Evolutionary conservation across 306 rosid genomes (phyloP).

Genomic region (Quercus ilex): DNA sequence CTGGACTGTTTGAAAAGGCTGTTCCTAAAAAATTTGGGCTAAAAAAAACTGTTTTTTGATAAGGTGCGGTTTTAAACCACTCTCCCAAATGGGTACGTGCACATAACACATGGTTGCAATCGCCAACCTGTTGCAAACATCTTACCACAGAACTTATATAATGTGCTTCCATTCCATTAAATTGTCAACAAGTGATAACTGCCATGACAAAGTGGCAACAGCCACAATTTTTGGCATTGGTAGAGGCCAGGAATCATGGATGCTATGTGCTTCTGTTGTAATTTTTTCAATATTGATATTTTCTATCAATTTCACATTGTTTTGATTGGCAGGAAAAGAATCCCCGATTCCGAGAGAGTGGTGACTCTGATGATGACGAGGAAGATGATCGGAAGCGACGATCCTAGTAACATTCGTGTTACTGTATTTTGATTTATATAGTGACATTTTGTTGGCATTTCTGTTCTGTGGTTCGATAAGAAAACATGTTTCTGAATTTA

Average conservation of each 20-base stretch:
- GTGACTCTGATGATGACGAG: conserved; percentile 93
- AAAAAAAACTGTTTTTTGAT: too few relatives aligned
- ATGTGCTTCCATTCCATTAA: conserved; percentile 4
- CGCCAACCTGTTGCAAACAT: neutral
- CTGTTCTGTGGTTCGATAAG: neutral
- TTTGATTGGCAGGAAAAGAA: conserved; percentile 72
- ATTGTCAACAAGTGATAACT: neutral
- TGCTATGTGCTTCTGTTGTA: neutral
- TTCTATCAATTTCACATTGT: conserved; percentile 6
- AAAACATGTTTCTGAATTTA: neutral
- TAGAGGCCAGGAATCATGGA: neutral
- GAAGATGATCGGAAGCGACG: conserved; percentile 72
- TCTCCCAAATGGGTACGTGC: too few relatives aligned
- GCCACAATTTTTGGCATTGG: neutral
- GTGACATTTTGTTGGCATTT: conserved; percentile 1
- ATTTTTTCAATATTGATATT: neutral
- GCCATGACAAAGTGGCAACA: neutral
- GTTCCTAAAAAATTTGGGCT: too few relatives aligned
- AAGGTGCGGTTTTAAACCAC: too few relatives aligned
- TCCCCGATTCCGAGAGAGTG: conserved; percentile 98
- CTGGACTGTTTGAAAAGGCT: too few relatives aligned
- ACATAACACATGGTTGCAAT: conserved; percentile 2
- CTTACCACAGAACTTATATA: neutral
- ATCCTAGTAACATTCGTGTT: conserved; percentile 27
- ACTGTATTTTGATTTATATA: neutral